Evolutionary conservation across 208 protist genomes (phyloP).

Genomic region (Herpetomonas samuelpessoai): DNA sequence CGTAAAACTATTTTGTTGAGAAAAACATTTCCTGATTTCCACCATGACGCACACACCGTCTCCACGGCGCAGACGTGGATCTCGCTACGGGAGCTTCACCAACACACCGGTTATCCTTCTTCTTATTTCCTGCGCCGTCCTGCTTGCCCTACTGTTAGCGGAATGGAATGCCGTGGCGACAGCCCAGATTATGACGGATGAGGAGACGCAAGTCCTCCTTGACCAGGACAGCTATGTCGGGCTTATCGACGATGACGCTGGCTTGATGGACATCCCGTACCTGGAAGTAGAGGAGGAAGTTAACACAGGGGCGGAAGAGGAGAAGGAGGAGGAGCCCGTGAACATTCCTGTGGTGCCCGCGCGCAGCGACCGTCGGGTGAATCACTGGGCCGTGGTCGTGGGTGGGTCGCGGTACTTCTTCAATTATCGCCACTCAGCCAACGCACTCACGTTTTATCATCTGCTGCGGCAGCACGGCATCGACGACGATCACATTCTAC

Average conservation of each 20-base stretch:
- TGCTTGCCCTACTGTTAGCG: too few species aligned
- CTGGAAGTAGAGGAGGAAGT: background rate
- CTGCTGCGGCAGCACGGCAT: constrained; percentile 94
- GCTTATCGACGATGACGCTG: background rate
- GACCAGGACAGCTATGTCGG: background rate
- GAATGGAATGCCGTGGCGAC: too few species aligned
- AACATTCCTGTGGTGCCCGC: constrained; percentile 3
- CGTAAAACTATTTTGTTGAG: too few species aligned
- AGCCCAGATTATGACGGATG: too few species aligned
- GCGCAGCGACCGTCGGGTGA: constrained; percentile 12
- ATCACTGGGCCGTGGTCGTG: constrained; percentile 96
- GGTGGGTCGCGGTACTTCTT: constrained; percentile 96
- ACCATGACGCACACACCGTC: too few species aligned
- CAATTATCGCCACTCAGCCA: constrained; percentile 98
- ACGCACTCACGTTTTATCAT: constrained; percentile 96
- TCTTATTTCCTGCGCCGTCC: too few species aligned
- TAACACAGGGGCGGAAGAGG: too few species aligned
- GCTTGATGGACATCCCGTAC: background rate
- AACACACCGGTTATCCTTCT: too few species aligned
- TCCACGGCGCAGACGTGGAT: too few species aligned
- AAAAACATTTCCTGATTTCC: too few species aligned
- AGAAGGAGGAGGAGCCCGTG: background rate
- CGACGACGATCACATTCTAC: constrained; percentile 94
- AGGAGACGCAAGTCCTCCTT: background rate
- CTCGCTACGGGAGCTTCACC: too few species aligned